These are phyloP conservation scores for Euphorbia neoarborescens DNA, from an alignment of 441 rosid species.

Conservation along the genomic window DNA sequence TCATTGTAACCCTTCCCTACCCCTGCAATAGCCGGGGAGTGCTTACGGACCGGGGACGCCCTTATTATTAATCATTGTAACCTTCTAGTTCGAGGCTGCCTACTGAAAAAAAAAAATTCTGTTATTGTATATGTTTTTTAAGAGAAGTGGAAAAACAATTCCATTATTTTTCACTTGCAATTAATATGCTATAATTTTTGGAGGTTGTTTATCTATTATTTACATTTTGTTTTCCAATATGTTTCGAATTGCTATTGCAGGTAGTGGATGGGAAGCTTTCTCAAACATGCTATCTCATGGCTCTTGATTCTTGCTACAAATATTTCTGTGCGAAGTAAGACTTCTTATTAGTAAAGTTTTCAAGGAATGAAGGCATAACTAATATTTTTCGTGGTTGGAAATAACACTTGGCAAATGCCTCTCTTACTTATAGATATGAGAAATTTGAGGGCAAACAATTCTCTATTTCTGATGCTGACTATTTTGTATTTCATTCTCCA, in stretches of 20 bases:
- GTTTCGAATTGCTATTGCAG: conserved; percentile 32
- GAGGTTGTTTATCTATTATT: background rate
- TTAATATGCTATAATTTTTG: conserved; percentile 2
- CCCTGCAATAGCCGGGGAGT: no score
- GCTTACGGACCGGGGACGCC: no score
- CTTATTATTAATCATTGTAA: background rate
- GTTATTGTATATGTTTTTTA: background rate
- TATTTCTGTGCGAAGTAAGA: conserved; percentile 71
- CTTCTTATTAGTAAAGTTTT: conserved; percentile 13
- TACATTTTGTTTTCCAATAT: background rate
- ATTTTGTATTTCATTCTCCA: conserved; percentile 87
- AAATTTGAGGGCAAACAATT: conserved; percentile 74
- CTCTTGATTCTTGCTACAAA: conserved; percentile 88
- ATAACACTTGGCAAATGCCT: conserved; percentile 11
- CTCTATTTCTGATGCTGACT: conserved; percentile 65
- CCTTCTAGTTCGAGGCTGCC: background rate
- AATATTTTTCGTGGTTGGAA: background rate
- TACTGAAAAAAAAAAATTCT: background rate
- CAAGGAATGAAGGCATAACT: background rate
- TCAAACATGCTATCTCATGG: conserved; percentile 97
- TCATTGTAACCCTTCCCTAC: no score
- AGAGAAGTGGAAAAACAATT: background rate
- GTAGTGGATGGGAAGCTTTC: conserved; percentile 99
- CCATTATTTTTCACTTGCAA: conserved; percentile 5
- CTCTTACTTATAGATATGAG: conserved; percentile 50